phyloP scores from a whole-genome alignment of 2,329 filamentous ascomycete species.

The Penicillium glabrum region DNA sequence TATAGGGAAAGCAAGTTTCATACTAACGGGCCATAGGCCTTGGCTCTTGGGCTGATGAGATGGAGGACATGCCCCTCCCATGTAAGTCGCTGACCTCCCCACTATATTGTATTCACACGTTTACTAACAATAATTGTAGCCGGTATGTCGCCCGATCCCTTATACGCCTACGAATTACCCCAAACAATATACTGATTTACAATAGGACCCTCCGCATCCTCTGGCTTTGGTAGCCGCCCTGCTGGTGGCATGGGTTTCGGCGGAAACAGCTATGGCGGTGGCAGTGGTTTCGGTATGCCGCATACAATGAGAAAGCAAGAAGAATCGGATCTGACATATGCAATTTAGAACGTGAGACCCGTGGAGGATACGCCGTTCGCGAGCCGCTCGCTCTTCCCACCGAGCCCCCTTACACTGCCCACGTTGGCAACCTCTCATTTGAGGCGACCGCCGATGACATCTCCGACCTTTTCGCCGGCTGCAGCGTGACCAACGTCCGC shows the following conservation, averaged over 20 bases:
- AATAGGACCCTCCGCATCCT: conserved; percentile 42
- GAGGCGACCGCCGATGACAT: conserved; percentile 84
- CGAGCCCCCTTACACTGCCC: conserved; percentile 91
- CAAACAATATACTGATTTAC: conserved; percentile 16
- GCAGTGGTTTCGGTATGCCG: conserved; percentile 30
- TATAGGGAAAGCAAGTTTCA: conserved; percentile 5
- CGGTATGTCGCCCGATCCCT: conserved; percentile 25
- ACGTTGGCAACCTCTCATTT: conserved; percentile 95
- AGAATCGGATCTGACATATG: conserved; percentile 14
- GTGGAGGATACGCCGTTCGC: conserved; percentile 43
- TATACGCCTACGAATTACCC: not conserved
- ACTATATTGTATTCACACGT: conserved; percentile 2
- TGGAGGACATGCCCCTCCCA: conserved; percentile 78
- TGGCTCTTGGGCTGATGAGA: conserved; percentile 98
- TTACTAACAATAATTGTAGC: conserved; percentile 26
- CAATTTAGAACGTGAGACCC: conserved; percentile 34
- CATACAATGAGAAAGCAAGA: not conserved
- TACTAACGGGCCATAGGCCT: conserved; percentile 54
- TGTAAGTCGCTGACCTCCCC: conserved; percentile 55
- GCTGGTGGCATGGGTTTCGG: conserved; percentile 44
- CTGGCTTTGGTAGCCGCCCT: conserved; percentile 52
- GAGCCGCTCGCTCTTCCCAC: conserved; percentile 83
- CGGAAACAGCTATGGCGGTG: conserved; percentile 13
- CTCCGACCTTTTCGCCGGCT: conserved; percentile 79
- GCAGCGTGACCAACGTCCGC: conserved; percentile 84